Conservation (phyloP, 805 yeast genomes). For the Zygoascus biomembranicola region DNA sequence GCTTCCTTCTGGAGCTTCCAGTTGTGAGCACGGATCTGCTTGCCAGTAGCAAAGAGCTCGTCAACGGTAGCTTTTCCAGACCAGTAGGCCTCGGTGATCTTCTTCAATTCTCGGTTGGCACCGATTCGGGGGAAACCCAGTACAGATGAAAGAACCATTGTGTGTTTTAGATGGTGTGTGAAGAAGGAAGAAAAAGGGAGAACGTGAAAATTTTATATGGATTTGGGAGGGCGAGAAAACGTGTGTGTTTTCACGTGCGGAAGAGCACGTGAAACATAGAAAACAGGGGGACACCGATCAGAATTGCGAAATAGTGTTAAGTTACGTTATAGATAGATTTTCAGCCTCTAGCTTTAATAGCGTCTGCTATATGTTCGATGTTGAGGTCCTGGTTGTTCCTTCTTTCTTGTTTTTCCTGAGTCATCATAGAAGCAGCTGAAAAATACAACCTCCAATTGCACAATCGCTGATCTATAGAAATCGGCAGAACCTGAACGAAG, state of each 20-base stretch:
- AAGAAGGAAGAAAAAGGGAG: slow-evolving; percentile 3
- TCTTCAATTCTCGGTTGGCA: slow-evolving; percentile 98
- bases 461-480: too few species aligned
- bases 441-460: too few species aligned
- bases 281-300: too few species aligned
- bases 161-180: not conserved
- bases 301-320: too few species aligned
- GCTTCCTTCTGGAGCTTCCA: slow-evolving; percentile 97
- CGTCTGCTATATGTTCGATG: too few species aligned
- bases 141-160: slow-evolving; percentile 93
- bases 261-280: too few species aligned
- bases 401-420: too few species aligned
- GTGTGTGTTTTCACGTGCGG: not conserved
- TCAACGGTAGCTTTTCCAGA: slow-evolving; percentile 82
- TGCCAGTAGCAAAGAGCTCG: slow-evolving; percentile 84
- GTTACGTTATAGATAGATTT: too few species aligned
- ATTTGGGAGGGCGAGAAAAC: not conserved
- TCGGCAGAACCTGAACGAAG: too few species aligned
- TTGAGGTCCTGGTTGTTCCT: too few species aligned
- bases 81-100: slow-evolving; percentile 99
- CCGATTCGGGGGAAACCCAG: slow-evolving; percentile 99
- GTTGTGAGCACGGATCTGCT: slow-evolving; percentile 90
- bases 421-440: too few species aligned
- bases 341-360: too few species aligned
- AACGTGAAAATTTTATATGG: slow-evolving; percentile 1